phyloP scores from a whole-genome alignment of 371 early-diverging fungal genomes.

The Rhizomucor pusillus region DNA sequence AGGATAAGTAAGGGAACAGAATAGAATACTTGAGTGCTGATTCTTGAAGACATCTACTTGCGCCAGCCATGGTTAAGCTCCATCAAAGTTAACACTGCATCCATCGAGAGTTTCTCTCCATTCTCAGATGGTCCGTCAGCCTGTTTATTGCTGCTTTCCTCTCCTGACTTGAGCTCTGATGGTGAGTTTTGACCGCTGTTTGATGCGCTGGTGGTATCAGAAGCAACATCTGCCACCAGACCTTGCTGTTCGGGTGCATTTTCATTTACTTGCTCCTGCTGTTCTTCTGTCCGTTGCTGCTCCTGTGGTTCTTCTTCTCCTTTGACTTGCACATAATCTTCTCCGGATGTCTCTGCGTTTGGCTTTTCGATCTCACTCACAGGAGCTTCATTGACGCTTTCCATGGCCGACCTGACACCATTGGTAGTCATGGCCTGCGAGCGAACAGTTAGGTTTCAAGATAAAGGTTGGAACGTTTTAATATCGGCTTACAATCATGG shows the following conservation, averaged over 20 bases:
- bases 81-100: constrained; percentile 46
- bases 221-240: constrained; percentile 12
- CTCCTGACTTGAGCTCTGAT: background rate
- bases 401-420: too few relatives aligned
- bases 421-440: constrained; percentile 16
- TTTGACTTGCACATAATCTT: constrained; percentile 10
- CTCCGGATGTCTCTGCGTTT: constrained; percentile 9
- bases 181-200: constrained; percentile 32
- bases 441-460: background rate
- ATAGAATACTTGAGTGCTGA: background rate
- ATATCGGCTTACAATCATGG: constrained; percentile 33
- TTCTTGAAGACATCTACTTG: constrained; percentile 17
- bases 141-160: background rate
- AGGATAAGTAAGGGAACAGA: background rate
- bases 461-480: background rate
- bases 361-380: too few relatives aligned
- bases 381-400: too few relatives aligned
- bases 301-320: constrained; percentile 2
- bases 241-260: constrained; percentile 1
- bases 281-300: constrained; percentile 6
- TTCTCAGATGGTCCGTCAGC: background rate
- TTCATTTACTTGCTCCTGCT: constrained; percentile 7
- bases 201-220: constrained; percentile 11
- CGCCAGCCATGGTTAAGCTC: constrained; percentile 49
- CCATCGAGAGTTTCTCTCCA: constrained; percentile 47